phyloP scores from a whole-genome alignment of 2,329 filamentous ascomycete species.

The Fusarium sp. region DNA sequence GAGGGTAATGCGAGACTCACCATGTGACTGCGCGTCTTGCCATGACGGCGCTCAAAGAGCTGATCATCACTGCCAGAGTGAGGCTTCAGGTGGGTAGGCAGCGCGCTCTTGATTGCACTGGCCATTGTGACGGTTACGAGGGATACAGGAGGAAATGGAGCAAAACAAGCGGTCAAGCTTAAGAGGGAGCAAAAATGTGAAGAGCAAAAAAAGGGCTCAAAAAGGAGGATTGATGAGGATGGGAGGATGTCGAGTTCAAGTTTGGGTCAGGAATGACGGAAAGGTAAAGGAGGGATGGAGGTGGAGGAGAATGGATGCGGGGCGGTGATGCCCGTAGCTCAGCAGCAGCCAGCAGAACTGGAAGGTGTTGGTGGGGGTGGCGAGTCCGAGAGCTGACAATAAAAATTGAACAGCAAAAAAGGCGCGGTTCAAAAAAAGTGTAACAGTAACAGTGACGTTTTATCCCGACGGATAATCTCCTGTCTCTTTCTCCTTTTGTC shows the following conservation, averaged over 20 bases:
- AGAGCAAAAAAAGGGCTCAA: conserved; percentile 10
- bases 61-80: conserved; percentile 57
- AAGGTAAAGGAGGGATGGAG: conserved; percentile 22
- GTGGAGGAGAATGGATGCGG: conserved; percentile 30
- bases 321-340: conserved; percentile 34
- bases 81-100: conserved; percentile 87
- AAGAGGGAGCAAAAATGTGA: conserved; percentile 1
- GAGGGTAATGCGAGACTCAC: conserved; percentile 62
- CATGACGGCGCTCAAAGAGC: conserved; percentile 73
- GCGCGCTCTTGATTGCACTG: conserved; percentile 75
- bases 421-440: conserved; percentile 8
- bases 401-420: conserved; percentile 10
- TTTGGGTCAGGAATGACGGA: conserved; percentile 31
- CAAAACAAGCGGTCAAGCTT: conserved; percentile 6
- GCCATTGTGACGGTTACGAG: conserved; percentile 67
- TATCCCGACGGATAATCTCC: not conserved
- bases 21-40: conserved; percentile 88
- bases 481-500: not conserved
- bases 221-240: conserved; percentile 4
- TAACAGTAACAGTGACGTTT: conserved; percentile 24
- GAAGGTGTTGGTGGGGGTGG: conserved; percentile 35
- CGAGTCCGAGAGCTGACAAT: conserved; percentile 21
- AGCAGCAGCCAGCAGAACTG: conserved; percentile 4
- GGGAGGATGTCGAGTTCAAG: conserved; percentile 28
- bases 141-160: conserved; percentile 11